phyloP scores from a whole-genome alignment of 169 alveolate species.

The Cryptosporidium ubiquitum region DNA sequence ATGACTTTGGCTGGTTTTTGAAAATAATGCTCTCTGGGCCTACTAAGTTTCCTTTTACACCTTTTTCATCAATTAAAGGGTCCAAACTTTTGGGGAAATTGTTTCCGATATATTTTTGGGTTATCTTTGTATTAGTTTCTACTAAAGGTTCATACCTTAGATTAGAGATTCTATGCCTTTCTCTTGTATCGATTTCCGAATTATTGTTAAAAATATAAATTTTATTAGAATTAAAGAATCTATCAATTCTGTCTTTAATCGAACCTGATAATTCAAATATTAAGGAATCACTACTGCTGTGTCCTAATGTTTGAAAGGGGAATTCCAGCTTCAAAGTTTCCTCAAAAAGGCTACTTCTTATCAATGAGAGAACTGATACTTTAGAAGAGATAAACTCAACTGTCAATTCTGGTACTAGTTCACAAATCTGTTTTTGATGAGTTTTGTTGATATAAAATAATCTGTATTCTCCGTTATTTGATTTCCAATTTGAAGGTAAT shows the following conservation, averaged over 20 bases:
- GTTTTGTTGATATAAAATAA: background rate
- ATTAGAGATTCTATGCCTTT: background rate
- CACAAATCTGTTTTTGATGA: background rate
- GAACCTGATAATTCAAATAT: background rate
- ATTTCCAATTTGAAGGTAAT: slow-evolving; percentile 39
- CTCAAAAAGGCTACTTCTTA: background rate
- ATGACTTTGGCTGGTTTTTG: background rate
- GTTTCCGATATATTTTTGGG: background rate
- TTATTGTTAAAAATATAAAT: background rate
- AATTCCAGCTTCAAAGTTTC: background rate
- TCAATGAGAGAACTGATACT: background rate
- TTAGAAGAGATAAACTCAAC: background rate
- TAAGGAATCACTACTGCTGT: background rate
- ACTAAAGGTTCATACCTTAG: background rate
- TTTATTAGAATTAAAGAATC: background rate
- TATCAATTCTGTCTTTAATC: background rate
- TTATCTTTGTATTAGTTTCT: background rate
- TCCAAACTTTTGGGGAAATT: slow-evolving; percentile 5
- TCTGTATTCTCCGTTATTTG: background rate
- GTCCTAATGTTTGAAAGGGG: background rate
- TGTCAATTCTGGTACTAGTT: background rate
- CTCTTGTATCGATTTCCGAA: background rate
- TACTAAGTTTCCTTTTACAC: slow-evolving; percentile 55
- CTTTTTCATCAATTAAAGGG: slow-evolving; percentile 42
- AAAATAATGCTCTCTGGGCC: slow-evolving; percentile 64